phyloP scores from a whole-genome alignment of 345 rosid genomes.

The Ailanthus altissimus region DNA sequence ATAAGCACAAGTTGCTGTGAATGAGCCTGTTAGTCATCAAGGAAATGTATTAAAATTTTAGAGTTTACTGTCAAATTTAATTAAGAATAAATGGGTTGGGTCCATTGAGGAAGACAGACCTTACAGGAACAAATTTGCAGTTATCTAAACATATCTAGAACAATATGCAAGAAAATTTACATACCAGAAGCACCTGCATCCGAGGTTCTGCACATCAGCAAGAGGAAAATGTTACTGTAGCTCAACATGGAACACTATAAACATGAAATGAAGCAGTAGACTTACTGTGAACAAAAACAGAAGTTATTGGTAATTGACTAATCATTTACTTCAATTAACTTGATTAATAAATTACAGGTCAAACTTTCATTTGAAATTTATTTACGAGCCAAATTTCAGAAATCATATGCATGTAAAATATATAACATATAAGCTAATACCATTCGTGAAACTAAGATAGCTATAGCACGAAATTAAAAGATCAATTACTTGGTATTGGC shows the following conservation, averaged over 20 bases:
- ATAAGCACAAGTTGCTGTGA: constrained; percentile 55
- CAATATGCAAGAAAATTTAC: constrained; percentile 13
- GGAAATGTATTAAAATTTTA: constrained; percentile 15
- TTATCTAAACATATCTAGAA: neutral
- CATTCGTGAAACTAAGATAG: neutral
- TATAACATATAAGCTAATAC: neutral
- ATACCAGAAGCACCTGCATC: constrained; percentile 59
- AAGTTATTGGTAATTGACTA: neutral
- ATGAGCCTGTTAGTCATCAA: constrained; percentile 45
- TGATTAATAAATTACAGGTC: neutral
- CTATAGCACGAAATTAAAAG: neutral
- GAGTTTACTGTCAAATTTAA: neutral
- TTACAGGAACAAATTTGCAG: neutral
- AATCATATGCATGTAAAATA: neutral
- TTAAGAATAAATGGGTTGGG: neutral
- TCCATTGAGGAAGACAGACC: neutral
- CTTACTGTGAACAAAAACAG: constrained; percentile 1
- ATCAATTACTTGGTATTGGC: neutral
- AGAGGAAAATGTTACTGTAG: constrained; percentile 17
- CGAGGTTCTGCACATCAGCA: constrained; percentile 49
- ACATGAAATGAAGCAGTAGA: neutral
- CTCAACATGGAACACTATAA: neutral
- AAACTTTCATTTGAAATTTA: neutral
- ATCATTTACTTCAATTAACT: neutral
- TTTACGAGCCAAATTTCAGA: neutral